Evolutionary conservation across 202 grass and related monocot species (phyloP), one percentile per base, ranked within the genome.

Genomic region (Schoenoplectus tabernaemontani): DNA sequence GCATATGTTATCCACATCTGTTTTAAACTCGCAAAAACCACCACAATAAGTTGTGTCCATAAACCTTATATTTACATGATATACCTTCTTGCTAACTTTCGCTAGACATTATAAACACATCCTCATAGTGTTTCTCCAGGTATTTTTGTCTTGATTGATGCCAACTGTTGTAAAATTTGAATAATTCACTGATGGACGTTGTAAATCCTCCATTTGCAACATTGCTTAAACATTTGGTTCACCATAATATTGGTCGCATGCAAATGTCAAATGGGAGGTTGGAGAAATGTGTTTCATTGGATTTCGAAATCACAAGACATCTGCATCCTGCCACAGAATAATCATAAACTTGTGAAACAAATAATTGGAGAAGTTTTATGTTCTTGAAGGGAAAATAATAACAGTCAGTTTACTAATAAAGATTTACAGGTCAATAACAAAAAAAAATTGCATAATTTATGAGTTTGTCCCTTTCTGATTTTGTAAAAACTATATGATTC

Each of bases 221-320:
- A 63, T n/a, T 92, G 36, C 19, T 57, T 65, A 91, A 59, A 83
- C 76, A 81, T 23, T 89, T 43, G 73, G 59, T 72, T 93, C 58
- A n/a, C 93, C 90, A 37, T 84, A 41, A 82, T 87, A 96, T 64
- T 19, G 64, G 51, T 93, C 90, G 82, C 83, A 81, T 0, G 90
- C 77, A 26, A 97, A 81, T 6, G 81, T 84, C 19, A 96, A 24
- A 68, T 93, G 82, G n/a, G 86, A 56, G 9, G 74, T 82, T 33
- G 84, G 36, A 7, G 82, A 70, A 33, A 96, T 89, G 84, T 90
- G 86, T 65, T 81, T 77, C 66, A 87, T 64, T 4, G 90, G 93
- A 76, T 93, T 81, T 67, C 93, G 84, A 44, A 96, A 86, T 90
- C 93, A 93, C 75, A 96, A 44, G 53, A 93, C 86, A 65, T 96